Evolutionary conservation across 306 rosid species (phyloP), one percentile per base, ranked within the genome.

Genomic region (Fragaria iinumae): DNA sequence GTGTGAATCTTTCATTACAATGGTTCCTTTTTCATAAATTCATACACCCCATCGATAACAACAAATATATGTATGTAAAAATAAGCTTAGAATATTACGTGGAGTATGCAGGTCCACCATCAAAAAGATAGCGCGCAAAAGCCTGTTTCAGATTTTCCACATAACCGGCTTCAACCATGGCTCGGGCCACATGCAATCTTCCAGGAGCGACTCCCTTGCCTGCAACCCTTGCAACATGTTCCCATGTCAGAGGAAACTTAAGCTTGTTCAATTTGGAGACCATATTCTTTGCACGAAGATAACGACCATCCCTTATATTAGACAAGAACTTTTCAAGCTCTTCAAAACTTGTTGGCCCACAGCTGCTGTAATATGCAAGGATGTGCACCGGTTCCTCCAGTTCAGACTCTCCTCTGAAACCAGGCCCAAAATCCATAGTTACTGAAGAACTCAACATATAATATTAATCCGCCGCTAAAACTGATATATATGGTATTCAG

Each of bases 201-300:
- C 98, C 97, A 4, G 98, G 98, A 83, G 98, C 98, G 59, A 92
- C 97, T 52, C 98, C 98, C 43, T 82, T 90, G 84, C 96, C 98
- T 59, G 98, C 97, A 74, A 94, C 87, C 81, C 85, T 89, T 73
- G 92, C 84, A 67, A 94, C 97, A 70, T 94, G 97, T 83, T 94
- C 98, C 98, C 98, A 92, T 65, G 88, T 90, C 63, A 95, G 86
- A 76, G 98, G 95, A 79, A 92, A 57, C 84, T 92, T 89, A 69
- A 95, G 96, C 82, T 87, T 87, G 90, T 95, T 92, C 79, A 95
- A 85, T 82, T 95, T 95, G 60, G 82, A 79, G 67, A 94, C 82
- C 83, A 94, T 94, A 80, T 87, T 92, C 86, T 92, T 75, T 1
- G 98, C 98, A 72, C 98, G 97, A 79, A 88, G 77, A 72, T 81